Evolutionary conservation across 2,329 filamentous ascomycete genomes (phyloP), one percentile per base, ranked within the genome.

Genomic region (Eurotiales sp.): DNA sequence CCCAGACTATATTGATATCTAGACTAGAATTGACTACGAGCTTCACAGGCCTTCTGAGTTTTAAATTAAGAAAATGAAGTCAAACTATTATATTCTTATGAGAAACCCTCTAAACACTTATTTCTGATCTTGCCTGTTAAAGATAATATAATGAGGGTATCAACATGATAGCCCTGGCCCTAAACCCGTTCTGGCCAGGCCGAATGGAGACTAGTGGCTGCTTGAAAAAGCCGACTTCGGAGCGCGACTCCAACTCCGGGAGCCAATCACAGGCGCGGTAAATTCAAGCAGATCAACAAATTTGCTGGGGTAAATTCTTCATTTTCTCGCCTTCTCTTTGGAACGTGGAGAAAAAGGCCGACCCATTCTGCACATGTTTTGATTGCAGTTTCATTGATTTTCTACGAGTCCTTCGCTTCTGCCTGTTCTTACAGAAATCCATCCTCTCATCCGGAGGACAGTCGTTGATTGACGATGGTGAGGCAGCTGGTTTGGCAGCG

Each of bases 401-500:
- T 36, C 15, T n/a, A 34, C 4, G 8, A 34, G 3, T 7, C 37
- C 25, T 27, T 27, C 10, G 25, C 25, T 27, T 2, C 8, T 17
- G 34, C 17, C 17, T 19, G 34, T 36, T 15, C 34, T 36, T 37
- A 8, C 12, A 19, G 4, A 4, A 8, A 6, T 17, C 10, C 34
- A 36, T 37, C 17, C 34, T 12, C 29, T 32, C 12, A 12, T 32
- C 6, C 29, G 17, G 17, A 37, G 34, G 34, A 8, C 17, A n/a
- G 22, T 23, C 41, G 25, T 37, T 48, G 46, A 53, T 30, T 49
- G 40, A 50, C 48, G 25, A 71, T 71, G 68, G 65, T 70, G 59
- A 69, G 66, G 59, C 68, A 70, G 57, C 56, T 70, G 60, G 61
- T 70, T 52, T 70, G 66, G 66, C 64, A 68, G 57, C 59, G 64